A percentile compares a stretch with the other conserved stretches of the same genome.
These are phyloP conservation scores for Pseudisothecium myosuroides DNA, from an alignment of 225 moss, liverwort and hornwort genomes.

Conservation along the genomic window DNA sequence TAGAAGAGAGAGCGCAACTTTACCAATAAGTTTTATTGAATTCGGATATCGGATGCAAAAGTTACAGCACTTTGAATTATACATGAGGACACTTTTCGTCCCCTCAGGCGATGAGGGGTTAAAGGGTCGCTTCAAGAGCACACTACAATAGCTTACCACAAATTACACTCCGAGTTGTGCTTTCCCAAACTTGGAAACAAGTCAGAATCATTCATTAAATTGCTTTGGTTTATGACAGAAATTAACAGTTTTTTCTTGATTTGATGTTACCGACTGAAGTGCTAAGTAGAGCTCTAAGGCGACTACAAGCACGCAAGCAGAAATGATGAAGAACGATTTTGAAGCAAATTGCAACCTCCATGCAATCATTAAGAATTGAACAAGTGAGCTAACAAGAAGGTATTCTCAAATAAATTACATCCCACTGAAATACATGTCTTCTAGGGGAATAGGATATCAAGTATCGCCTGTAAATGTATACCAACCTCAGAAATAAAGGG, in stretches of 20 bases:
- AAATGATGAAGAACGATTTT: neutral
- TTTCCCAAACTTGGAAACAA: neutral
- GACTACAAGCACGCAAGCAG: neutral
- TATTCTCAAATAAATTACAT: constrained; percentile 26
- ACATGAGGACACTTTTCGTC: too few species aligned
- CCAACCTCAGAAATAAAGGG: constrained; percentile 14
- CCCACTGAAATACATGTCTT: constrained; percentile 3
- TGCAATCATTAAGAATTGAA: neutral
- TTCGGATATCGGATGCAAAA: too few species aligned
- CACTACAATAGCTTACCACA: too few species aligned
- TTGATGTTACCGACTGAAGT: neutral
- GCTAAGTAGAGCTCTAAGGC: neutral
- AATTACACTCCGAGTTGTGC: neutral
- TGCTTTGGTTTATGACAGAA: neutral
- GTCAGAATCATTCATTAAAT: neutral
- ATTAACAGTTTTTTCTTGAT: neutral
- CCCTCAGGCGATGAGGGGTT: too few species aligned
- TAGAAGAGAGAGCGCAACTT: too few species aligned
- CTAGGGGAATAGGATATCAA: constrained; percentile 6
- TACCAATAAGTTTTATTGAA: too few species aligned
- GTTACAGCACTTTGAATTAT: too few species aligned
- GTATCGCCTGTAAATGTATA: constrained; percentile 15
- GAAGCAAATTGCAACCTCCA: neutral
- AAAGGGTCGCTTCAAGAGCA: too few species aligned
- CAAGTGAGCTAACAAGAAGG: neutral